These are phyloP conservation scores for Boletus rufocinnamomeus DNA, from an alignment of 768 basidiomycete genomes.

Conservation along the genomic window DNA sequence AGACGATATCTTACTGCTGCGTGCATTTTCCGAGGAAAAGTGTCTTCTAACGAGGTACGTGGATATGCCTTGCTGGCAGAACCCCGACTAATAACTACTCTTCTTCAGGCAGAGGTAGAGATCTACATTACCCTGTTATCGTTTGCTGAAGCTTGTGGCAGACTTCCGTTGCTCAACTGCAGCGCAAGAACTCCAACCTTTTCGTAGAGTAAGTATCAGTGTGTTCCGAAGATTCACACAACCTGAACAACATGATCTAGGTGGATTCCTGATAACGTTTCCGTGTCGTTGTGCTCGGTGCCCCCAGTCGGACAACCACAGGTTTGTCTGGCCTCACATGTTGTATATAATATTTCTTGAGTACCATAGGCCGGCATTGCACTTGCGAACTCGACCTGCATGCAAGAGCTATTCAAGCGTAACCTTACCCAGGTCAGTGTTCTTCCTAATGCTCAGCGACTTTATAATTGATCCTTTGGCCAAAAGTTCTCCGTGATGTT, in stretches of 20 bases:
- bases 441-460: background rate
- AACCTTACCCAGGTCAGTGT: conserved; percentile 57
- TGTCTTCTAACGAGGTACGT: conserved; percentile 79
- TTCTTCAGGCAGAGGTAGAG: conserved; percentile 53
- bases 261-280: conserved; percentile 92
- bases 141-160: conserved; percentile 33
- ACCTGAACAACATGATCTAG: conserved; percentile 36
- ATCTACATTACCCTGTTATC: conserved; percentile 3
- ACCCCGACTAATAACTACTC: conserved; percentile 3
- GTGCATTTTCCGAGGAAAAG: conserved; percentile 82
- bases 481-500: conserved; percentile 76
- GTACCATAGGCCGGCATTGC: conserved; percentile 60
- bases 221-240: background rate
- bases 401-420: conserved; percentile 85
- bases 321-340: conserved; percentile 38
- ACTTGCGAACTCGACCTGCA: conserved; percentile 76
- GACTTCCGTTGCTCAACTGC: conserved; percentile 72
- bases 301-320: conserved; percentile 79
- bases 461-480: conserved; percentile 3
- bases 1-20: conserved; percentile 88
- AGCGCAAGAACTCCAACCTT: conserved; percentile 67
- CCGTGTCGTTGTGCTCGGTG: conserved; percentile 78
- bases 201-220: conserved; percentile 71
- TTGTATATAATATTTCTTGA: conserved; percentile 12
- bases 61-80: background rate